These are phyloP conservation scores for Trichoderma sp. DNA, from an alignment of 2,329 filamentous ascomycete species.

Conservation along the genomic window DNA sequence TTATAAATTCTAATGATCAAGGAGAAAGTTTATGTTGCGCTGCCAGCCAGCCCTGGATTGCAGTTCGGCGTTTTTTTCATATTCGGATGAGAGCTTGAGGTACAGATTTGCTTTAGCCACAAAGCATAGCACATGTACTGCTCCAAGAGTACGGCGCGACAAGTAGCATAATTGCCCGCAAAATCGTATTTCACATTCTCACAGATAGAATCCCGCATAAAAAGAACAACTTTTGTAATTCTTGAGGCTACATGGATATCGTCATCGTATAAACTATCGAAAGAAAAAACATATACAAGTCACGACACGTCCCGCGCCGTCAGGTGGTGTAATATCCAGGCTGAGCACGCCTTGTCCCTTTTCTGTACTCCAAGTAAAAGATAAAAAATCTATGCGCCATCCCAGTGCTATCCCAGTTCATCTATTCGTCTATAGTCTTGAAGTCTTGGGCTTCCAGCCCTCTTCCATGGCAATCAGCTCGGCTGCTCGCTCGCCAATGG, in stretches of 20 bases:
- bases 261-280: not conserved
- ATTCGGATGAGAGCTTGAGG: no score
- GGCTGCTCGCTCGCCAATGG: slow-evolving; percentile 78
- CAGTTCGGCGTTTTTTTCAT: no score
- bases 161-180: not conserved
- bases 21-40: no score
- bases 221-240: not conserved
- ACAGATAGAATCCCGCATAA: not conserved
- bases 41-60: no score
- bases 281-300: not conserved
- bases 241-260: not conserved
- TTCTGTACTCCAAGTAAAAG: not conserved
- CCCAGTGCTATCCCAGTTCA: not conserved
- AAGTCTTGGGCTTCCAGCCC: slow-evolving; percentile 46
- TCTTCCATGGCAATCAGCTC: slow-evolving; percentile 76
- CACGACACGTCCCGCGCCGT: not conserved
- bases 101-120: no score
- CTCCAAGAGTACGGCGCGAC: not conserved
- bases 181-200: not conserved
- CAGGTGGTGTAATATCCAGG: not conserved
- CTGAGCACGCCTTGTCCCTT: not conserved
- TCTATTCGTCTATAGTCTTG: slow-evolving; percentile 36
- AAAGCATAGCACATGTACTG: no score
- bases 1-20: no score
- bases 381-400: not conserved